Base-by-base conservation (phyloP, 1,139 yeast genomes). In the Magnusiomyces tetraspermus region DNA sequence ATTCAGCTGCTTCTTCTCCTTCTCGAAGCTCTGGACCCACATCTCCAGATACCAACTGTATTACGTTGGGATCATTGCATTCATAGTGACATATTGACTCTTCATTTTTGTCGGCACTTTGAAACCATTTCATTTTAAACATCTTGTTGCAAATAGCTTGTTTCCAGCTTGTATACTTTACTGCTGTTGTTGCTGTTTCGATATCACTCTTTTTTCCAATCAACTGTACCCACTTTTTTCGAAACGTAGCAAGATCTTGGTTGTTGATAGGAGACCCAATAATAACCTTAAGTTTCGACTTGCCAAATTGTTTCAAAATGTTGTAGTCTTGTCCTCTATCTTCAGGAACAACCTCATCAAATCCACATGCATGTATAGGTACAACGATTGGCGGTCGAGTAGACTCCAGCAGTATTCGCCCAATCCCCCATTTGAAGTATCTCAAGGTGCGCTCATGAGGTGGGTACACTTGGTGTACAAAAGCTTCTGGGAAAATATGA, bases 401-500 rank as follows among this genome's bases (percentile, higher is more conserved):
- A 17, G 94, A 75, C 67, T 92, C 98, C 52, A 92, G 71, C 3
- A 92, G 75, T 59, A 90, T 67, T 59, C 98, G 75, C 2, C 96
- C 78, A 0, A 89, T 82, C 0, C 98, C 98, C 98, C 98, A 92
- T 65, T 88, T 85, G 74, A 92, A 92, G 67, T 87, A 92, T 57
- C 97, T 74, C 90, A 92, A 85, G 3, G 96, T 86, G 60, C 86
- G 83, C 52, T 76, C 74, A 66, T 79, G 81, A 1, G 97, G 97
- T 45, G 82, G 82, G 57, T 82, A 77, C 33, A 90, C 72, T 67
- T 92, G 98, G 51, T 92, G 77, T 1, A 92, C 97, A 66, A 84
- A 86, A 0, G 96, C 96, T 67, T 92, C 98, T 0, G 98, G 98
- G 67, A 88, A 92, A 3, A 90, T 82, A 67, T 92, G 97, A 56